Conservation (phyloP, 2,329 filamentous ascomycete species). For the Neurospora crassa region DNA sequence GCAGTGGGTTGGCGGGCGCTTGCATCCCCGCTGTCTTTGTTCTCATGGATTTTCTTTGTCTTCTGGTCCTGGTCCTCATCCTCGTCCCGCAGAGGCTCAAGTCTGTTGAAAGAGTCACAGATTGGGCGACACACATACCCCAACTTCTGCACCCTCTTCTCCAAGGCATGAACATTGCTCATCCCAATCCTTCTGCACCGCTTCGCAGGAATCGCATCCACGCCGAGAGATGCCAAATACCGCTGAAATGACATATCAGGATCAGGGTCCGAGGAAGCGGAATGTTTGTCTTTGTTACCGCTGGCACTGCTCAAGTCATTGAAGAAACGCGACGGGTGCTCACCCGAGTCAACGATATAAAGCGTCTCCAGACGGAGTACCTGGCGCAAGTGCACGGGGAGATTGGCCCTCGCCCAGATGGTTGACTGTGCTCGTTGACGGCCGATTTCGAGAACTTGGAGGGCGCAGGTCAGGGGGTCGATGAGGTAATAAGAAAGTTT, state of each 20-base stretch:
- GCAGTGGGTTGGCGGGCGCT: background rate
- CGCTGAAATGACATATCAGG: background rate
- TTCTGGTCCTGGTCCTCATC: background rate
- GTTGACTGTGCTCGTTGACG: background rate
- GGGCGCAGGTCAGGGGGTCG: background rate
- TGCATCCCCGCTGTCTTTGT: background rate
- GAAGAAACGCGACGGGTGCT: background rate
- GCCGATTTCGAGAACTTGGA: background rate
- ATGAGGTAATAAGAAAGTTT: background rate
- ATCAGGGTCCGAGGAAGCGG: background rate
- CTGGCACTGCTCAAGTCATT: background rate
- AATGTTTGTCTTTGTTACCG: background rate
- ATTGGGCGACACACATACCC: background rate
- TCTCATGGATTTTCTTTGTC: background rate
- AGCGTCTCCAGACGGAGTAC: background rate
- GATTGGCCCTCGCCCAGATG: background rate
- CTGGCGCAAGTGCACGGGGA: background rate
- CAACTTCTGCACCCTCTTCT: background rate
- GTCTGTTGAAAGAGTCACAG: background rate
- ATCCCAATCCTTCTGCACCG: background rate
- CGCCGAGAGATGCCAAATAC: background rate
- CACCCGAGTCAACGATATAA: background rate
- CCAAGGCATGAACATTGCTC: background rate
- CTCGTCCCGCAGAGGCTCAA: background rate
- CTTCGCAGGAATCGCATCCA: background rate